A percentile compares a stretch with the other conserved stretches of the same genome.
Conservation (phyloP, 306 rosid genomes). For the Parietaria judaica region DNA sequence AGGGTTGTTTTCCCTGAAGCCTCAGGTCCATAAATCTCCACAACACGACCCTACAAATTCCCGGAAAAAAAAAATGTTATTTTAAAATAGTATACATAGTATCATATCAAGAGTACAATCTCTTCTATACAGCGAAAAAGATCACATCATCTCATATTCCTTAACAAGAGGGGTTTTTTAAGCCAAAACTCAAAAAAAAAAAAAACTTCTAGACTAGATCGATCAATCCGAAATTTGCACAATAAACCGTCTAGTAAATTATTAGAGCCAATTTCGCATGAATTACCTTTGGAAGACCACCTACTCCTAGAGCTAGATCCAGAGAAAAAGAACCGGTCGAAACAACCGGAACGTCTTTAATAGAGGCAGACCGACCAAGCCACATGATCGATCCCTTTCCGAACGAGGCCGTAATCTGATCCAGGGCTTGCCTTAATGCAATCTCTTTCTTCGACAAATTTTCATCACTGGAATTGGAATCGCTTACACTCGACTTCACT, state of each 20-base stretch:
- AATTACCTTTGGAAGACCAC: conserved; percentile 89
- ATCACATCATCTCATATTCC: too few relatives aligned
- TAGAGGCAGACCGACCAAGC: conserved; percentile 61
- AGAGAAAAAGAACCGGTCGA: conserved; percentile 82
- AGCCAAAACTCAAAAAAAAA: too few relatives aligned
- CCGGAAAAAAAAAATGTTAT: background rate
- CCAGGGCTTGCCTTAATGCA: conserved; percentile 79
- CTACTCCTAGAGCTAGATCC: conserved; percentile 70
- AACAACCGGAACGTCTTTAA: conserved; percentile 56
- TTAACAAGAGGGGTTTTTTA: too few relatives aligned
- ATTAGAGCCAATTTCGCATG: too few relatives aligned
- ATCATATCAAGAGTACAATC: too few relatives aligned
- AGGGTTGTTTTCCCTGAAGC: conserved; percentile 95
- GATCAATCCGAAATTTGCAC: too few relatives aligned
- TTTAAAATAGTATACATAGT: too few relatives aligned
- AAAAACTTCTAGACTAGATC: too few relatives aligned
- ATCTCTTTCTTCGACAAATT: conserved; percentile 66
- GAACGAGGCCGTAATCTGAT: conserved; percentile 75
- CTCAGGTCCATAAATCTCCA: conserved; percentile 91
- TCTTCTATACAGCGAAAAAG: too few relatives aligned
- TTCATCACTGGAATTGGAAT: conserved; percentile 52
- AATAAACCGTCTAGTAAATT: too few relatives aligned
- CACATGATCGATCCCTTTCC: conserved; percentile 96
- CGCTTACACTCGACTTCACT: conserved; percentile 68
- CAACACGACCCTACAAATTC: conserved; percentile 73